Percentiles rank a stretch among this genome's conserved stretches.
These are phyloP conservation scores for Nicotiana undulata DNA, from an alignment of 257 asterid species.

Conservation along the genomic window DNA sequence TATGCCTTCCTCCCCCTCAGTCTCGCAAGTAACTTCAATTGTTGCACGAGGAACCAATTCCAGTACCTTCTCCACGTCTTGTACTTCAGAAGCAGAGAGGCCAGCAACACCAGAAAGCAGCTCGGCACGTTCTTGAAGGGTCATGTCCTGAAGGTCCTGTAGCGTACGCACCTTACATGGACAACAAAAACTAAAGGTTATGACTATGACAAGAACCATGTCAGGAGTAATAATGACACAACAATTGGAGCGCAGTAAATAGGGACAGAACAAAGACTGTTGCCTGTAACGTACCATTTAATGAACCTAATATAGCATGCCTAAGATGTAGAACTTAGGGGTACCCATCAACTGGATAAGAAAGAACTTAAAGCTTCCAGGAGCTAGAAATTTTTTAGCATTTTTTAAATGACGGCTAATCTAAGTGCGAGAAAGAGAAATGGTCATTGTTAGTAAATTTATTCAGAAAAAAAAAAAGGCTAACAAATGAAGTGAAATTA, in stretches of 20 bases:
- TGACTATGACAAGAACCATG: constrained; percentile 4
- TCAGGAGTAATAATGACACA: not conserved
- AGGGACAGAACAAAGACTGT: not conserved
- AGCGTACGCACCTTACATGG: constrained; percentile 49
- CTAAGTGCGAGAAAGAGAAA: not conserved
- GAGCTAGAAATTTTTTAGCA: not conserved
- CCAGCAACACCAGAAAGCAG: constrained; percentile 58
- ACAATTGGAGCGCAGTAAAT: not conserved
- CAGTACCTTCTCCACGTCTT: constrained; percentile 72
- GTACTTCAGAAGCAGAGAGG: constrained; percentile 43
- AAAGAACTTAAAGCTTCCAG: not conserved
- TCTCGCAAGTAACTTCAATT: constrained; percentile 63
- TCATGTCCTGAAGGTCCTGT: constrained; percentile 53
- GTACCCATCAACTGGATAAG: not conserved
- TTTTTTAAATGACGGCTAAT: not conserved
- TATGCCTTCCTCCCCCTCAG: constrained; percentile 89
- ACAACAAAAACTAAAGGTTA: constrained; percentile 1
- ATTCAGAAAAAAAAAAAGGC: not conserved
- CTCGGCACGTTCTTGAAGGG: constrained; percentile 47
- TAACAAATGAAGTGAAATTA: not conserved
- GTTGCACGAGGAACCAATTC: constrained; percentile 60
- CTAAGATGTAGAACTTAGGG: not conserved
- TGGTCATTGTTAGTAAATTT: not conserved
- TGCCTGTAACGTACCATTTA: not conserved
- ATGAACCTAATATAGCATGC: not conserved